Evolutionary conservation across 2,329 filamentous ascomycete species (phyloP).

Genomic region (Byssoonygena ceratinophila): DNA sequence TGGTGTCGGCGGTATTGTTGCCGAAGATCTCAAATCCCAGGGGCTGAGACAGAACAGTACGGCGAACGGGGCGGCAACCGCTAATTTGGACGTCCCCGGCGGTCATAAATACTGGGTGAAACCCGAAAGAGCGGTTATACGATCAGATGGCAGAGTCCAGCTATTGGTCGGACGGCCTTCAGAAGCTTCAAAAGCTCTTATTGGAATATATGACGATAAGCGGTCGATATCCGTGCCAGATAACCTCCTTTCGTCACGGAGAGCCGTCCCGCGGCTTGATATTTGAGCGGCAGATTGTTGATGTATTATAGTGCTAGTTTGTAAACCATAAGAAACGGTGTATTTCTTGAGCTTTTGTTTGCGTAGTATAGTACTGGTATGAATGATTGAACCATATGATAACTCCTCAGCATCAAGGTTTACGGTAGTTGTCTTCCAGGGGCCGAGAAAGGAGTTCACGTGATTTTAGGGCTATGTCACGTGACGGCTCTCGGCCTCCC

Average conservation of each 20-base stretch:
- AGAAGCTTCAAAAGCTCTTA: constrained; percentile 13
- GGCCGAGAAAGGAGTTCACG: too few species aligned
- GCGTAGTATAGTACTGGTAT: not conserved
- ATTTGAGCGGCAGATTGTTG: not conserved
- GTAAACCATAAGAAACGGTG: not conserved
- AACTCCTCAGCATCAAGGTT: too few species aligned
- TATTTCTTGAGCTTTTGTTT: not conserved
- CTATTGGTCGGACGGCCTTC: constrained; percentile 22
- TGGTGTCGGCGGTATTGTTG: constrained; percentile 35
- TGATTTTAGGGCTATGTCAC: constrained; percentile 1
- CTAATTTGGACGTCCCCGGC: constrained; percentile 38
- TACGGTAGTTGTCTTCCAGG: too few species aligned
- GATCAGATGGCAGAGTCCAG: constrained; percentile 36
- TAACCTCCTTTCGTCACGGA: not conserved
- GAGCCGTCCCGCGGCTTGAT: constrained; percentile 9
- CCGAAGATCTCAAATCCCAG: constrained; percentile 31
- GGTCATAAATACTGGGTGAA: constrained; percentile 46
- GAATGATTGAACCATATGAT: too few species aligned
- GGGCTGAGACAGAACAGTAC: constrained; percentile 27
- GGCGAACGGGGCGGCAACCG: constrained; percentile 34
- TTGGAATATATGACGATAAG: constrained; percentile 8
- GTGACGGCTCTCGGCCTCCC: not conserved
- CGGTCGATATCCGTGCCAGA: constrained; percentile 5
- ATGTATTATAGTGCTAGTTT: not conserved
- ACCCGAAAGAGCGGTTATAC: constrained; percentile 38